A percentile compares a stretch with the other conserved stretches of the same genome.
Evolutionary conservation across 2,329 filamentous ascomycete species (phyloP).

Genomic region (Pseudogymnoascus sp.): DNA sequence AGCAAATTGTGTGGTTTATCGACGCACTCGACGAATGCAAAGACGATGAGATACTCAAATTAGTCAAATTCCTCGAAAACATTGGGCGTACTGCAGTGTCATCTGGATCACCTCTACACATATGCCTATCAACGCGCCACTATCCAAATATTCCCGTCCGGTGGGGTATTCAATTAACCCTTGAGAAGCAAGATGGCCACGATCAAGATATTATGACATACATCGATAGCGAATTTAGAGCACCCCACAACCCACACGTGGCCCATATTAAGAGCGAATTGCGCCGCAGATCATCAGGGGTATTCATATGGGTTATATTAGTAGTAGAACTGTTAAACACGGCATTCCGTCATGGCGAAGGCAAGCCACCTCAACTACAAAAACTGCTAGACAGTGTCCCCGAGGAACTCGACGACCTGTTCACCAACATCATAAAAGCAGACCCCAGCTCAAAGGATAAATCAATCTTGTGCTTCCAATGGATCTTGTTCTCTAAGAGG

Average conservation of each 20-base stretch:
- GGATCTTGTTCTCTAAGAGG: slow-evolving; percentile 41
- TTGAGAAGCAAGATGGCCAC: slow-evolving; percentile 24
- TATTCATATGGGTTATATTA: slow-evolving; percentile 24
- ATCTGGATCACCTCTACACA: slow-evolving; percentile 10
- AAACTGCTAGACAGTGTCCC: slow-evolving; percentile 25
- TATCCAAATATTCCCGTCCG: slow-evolving; percentile 23
- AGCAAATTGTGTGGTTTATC: slow-evolving; percentile 30
- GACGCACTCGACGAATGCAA: slow-evolving; percentile 40
- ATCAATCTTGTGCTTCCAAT: slow-evolving; percentile 40
- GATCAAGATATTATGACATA: slow-evolving; percentile 23
- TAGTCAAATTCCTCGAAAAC: slow-evolving; percentile 25
- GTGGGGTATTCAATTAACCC: slow-evolving; percentile 18
- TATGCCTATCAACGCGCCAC: slow-evolving; percentile 24
- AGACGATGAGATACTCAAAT: slow-evolving; percentile 27
- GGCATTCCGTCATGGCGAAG: slow-evolving; percentile 26
- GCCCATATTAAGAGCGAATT: slow-evolving; percentile 18
- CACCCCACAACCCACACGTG: slow-evolving; percentile 13
- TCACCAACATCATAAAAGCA: slow-evolving; percentile 41
- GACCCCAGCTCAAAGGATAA: slow-evolving; percentile 35
- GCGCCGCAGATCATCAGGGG: slow-evolving; percentile 18
- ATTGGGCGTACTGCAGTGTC: slow-evolving; percentile 16
- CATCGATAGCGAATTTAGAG: slow-evolving; percentile 19
- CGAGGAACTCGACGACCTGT: slow-evolving; percentile 36
- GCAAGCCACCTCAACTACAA: neutral
- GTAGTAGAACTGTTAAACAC: slow-evolving; percentile 34